These are phyloP conservation scores for Miamiensis avidus DNA, from an alignment of 169 alveolate species.

Conservation along the genomic window DNA sequence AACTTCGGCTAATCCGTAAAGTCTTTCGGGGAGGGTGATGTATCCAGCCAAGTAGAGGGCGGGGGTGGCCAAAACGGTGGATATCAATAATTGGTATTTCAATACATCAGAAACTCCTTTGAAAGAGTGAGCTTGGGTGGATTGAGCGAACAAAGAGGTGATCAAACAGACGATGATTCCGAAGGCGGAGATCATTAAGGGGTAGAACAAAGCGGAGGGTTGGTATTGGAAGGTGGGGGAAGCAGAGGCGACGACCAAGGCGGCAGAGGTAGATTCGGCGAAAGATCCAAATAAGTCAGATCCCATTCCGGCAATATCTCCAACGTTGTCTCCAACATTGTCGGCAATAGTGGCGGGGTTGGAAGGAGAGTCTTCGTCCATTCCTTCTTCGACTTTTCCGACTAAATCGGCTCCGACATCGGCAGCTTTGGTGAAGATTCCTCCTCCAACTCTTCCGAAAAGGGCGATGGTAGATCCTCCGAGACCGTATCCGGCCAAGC, in stretches of 20 bases:
- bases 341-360: constrained; percentile 83
- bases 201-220: constrained; percentile 57
- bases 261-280: constrained; percentile 76
- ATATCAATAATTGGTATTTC: constrained; percentile 40
- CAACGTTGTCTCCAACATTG: constrained; percentile 81
- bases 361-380: constrained; percentile 66
- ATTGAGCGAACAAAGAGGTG: constrained; percentile 52
- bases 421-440: constrained; percentile 80
- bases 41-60: constrained; percentile 44
- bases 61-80: constrained; percentile 51
- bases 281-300: constrained; percentile 75
- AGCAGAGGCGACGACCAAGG: constrained; percentile 66
- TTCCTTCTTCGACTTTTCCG: constrained; percentile 62
- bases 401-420: constrained; percentile 81
- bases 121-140: constrained; percentile 27
- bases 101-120: constrained; percentile 44
- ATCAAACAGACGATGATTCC: constrained; percentile 60
- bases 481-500: constrained; percentile 72
- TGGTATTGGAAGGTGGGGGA: constrained; percentile 48
- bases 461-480: constrained; percentile 80
- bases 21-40: constrained; percentile 51
- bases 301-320: constrained; percentile 85
- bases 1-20: constrained; percentile 38
- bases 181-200: constrained; percentile 59
- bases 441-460: constrained; percentile 83